Conservation (phyloP, 2,329 filamentous ascomycete species). For the Coleophoma eucalyptorum region DNA sequence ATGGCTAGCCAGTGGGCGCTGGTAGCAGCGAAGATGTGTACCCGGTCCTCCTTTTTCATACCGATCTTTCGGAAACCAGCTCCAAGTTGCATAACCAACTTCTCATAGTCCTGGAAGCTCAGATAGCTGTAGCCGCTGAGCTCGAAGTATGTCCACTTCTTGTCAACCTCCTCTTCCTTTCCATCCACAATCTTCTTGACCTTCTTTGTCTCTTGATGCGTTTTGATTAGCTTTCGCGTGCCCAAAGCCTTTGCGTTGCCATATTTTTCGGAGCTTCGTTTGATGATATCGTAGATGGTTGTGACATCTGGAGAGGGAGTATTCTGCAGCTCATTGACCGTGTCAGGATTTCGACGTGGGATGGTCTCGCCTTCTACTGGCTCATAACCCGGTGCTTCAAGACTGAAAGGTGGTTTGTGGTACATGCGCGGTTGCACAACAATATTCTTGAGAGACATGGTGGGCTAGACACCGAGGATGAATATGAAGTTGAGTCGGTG, state of each 20-base stretch:
- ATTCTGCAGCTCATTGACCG: constrained; percentile 52
- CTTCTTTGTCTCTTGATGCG: constrained; percentile 82
- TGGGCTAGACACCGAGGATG: constrained; percentile 4
- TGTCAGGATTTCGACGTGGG: constrained; percentile 55
- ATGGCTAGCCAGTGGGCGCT: constrained; percentile 72
- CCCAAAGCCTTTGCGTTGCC: constrained; percentile 65
- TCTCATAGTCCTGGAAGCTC: constrained; percentile 75
- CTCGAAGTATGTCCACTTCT: constrained; percentile 88
- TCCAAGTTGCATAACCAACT: constrained; percentile 63
- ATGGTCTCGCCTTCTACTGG: constrained; percentile 66
- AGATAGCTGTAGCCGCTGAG: constrained; percentile 75
- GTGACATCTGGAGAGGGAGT: constrained; percentile 54
- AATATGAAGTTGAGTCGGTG: not conserved
- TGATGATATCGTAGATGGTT: constrained; percentile 75
- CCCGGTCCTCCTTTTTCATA: constrained; percentile 60
- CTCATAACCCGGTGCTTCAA: constrained; percentile 54
- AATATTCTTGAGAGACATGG: constrained; percentile 26
- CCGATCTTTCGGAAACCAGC: constrained; percentile 71
- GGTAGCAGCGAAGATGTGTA: constrained; percentile 80
- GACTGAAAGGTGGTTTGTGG: constrained; percentile 52
- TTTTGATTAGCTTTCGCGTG: constrained; percentile 69
- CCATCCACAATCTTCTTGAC: constrained; percentile 85
- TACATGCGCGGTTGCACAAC: constrained; percentile 22
- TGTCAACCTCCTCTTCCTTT: constrained; percentile 74
- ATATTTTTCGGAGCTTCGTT: constrained; percentile 59